Conservation (phyloP, 495 filamentous ascomycete species). For the Penicillium simplicissimum region DNA sequence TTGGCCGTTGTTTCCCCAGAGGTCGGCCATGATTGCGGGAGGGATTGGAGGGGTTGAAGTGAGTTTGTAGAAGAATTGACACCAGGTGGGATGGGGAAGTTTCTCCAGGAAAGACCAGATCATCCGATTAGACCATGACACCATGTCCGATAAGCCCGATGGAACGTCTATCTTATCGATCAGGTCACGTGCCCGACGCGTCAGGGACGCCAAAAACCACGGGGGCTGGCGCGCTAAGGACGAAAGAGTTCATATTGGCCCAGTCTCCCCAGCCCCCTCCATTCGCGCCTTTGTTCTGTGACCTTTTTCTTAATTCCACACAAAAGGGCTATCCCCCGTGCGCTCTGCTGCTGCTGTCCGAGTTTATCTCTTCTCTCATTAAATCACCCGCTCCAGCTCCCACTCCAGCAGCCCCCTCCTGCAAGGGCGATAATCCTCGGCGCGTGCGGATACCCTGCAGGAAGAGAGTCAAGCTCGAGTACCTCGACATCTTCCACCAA, state of each 20-base stretch:
- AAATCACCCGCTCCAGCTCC: not conserved
- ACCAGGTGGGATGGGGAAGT: not conserved
- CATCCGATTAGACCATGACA: not conserved
- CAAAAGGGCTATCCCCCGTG: not conserved
- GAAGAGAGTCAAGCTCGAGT: not conserved
- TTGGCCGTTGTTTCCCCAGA: constrained; percentile 54
- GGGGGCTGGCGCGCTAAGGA: constrained; percentile 19
- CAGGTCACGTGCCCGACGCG: constrained; percentile 12
- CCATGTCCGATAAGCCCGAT: not conserved
- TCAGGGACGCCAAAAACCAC: constrained; percentile 7
- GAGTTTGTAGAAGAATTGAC: not conserved
- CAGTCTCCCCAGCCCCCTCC: constrained; percentile 17
- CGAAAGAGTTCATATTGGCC: constrained; percentile 21
- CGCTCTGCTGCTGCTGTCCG: not conserved
- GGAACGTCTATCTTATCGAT: constrained; percentile 3
- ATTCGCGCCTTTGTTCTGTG: not conserved
- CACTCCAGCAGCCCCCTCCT: not conserved
- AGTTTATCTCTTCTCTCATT: not conserved
- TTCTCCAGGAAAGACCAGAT: constrained; percentile 12
- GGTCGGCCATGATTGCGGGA: constrained; percentile 38
- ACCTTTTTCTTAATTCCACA: not conserved
- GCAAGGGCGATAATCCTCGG: constrained; percentile 10
- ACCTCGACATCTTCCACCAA: not conserved
- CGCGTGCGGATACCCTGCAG: constrained; percentile 8
- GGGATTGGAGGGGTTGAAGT: too few relatives aligned